Evolutionary conservation across 1,284 basidiomycete species (phyloP), one percentile per base, ranked within the genome.

Genomic region (Pseudomicrostroma phylloplanum): DNA sequence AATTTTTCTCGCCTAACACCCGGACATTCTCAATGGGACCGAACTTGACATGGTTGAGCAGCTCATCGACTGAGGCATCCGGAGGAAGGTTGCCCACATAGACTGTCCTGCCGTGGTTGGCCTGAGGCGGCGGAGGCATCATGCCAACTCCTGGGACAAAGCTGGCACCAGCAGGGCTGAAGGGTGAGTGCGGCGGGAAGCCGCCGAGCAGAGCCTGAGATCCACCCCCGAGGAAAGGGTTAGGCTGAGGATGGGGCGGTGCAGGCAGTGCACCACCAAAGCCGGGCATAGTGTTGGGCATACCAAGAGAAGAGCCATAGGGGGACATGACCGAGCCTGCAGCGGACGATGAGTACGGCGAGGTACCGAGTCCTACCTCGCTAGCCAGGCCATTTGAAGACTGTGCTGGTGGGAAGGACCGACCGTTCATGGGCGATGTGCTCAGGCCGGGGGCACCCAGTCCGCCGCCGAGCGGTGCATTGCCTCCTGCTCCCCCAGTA

Each of bases 21-120:
- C 91, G 89, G 75, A 97, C 90, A 58, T 87, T 89, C 80, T 97
- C 94, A 69, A 98, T 88, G 0, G 94, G 94, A 6, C 94, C 96
- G 79, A 96, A 97, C 74, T 96, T 92, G 68, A 98, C 94, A 66
- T 96, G 88, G 80, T 92, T 96, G 75, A 97, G 88, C 26, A 98
- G 86, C 80, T 98, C 94, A 78, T 97, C 93, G 62, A 96, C 92
- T 6, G 92, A 93, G 0, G 94, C 93, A 23, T 91, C 91, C n/a
- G 89, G 84, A 15, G 94, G 94, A 49, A 98, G 85, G 81, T 96
- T 96, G 69, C 94, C 96, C 63, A 98, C 89, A 80, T 97, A 98
- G 56, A 98, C 93, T 0, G 96, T 98, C 62, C 94, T 89, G 30
- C 61, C 61, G 9, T 57, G 40, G 19, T 36, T 19, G 17, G 46